Conservation (phyloP, 2,329 filamentous ascomycete species). For the Fusarium haematococcum region DNA sequence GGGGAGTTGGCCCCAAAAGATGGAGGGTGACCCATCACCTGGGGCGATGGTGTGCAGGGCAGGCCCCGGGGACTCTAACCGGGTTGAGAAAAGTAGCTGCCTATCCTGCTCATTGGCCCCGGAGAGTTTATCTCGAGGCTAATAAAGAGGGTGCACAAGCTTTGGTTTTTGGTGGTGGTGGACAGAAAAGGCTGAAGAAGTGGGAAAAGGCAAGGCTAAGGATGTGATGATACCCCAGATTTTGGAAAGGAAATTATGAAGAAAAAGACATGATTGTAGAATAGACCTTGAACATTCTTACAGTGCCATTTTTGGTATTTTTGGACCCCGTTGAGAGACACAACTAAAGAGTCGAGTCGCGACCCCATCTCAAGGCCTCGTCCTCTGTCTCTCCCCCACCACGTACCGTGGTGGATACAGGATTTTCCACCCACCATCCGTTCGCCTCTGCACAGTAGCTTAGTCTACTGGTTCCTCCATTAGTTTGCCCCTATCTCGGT, state of each 20-base stretch:
- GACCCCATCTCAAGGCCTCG: neutral
- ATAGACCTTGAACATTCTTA: neutral
- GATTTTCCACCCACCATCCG: constrained; percentile 22
- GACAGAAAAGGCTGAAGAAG: neutral
- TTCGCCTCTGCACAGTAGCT: neutral
- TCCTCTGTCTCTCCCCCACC: neutral
- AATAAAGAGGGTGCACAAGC: constrained; percentile 6
- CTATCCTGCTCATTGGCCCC: neutral
- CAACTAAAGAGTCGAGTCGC: neutral
- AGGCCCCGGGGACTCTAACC: constrained; percentile 34
- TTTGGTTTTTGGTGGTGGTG: neutral
- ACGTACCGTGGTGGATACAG: constrained; percentile 29
- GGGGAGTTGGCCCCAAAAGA: constrained; percentile 15
- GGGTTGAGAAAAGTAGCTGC: constrained; percentile 8
- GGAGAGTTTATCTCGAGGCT: constrained; percentile 5
- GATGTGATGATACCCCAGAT: neutral
- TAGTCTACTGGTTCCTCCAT: neutral
- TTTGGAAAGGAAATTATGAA: neutral
- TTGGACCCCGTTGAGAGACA: neutral
- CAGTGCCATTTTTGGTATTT: neutral
- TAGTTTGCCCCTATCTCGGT: constrained; percentile 30
- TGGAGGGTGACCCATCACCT: constrained; percentile 9
- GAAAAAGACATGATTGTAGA: neutral
- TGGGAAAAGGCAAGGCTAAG: neutral
- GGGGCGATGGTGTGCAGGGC: constrained; percentile 32